Percentiles rank a stretch among this genome's conserved stretches.
Evolutionary conservation across 1,284 basidiomycete genomes (phyloP).

Genomic region (Xanthoconium separans): DNA sequence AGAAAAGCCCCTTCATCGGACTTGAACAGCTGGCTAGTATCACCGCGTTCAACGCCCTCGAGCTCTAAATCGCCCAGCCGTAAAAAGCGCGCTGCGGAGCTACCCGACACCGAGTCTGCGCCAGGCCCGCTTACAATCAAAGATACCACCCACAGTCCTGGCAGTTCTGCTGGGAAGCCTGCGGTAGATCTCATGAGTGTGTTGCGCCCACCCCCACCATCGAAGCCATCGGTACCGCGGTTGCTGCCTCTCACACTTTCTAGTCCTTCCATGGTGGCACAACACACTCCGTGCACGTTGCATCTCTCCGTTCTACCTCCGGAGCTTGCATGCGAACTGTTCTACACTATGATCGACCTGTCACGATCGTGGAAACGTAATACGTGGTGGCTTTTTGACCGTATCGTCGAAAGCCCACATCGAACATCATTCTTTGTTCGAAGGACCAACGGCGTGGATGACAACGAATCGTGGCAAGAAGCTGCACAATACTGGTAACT

Average conservation of each 20-base stretch:
- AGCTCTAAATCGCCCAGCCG: slow-evolving; percentile 22
- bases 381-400: slow-evolving; percentile 84
- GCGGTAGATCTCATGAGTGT: slow-evolving; percentile 54
- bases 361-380: slow-evolving; percentile 69
- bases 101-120: background rate
- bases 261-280: slow-evolving; percentile 58
- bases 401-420: slow-evolving; percentile 81
- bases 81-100: slow-evolving; percentile 21
- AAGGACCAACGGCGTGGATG: slow-evolving; percentile 40
- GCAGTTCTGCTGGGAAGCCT: slow-evolving; percentile 28
- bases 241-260: slow-evolving; percentile 56
- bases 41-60: slow-evolving; percentile 16
- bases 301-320: slow-evolving; percentile 67
- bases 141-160: slow-evolving; percentile 14
- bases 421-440: slow-evolving; percentile 77
- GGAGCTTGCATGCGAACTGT: slow-evolving; percentile 68
- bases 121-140: slow-evolving; percentile 15
- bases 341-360: slow-evolving; percentile 65
- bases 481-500: slow-evolving; percentile 66
- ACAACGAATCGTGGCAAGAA: slow-evolving; percentile 54
- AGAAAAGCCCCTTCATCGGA: slow-evolving; percentile 45
- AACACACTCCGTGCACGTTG: slow-evolving; percentile 76
- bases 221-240: slow-evolving; percentile 38
- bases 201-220: slow-evolving; percentile 50
- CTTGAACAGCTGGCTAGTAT: slow-evolving; percentile 56